phyloP scores from a whole-genome alignment of 164 flowering plant genomes.

The Dillenia turbinata region DNA sequence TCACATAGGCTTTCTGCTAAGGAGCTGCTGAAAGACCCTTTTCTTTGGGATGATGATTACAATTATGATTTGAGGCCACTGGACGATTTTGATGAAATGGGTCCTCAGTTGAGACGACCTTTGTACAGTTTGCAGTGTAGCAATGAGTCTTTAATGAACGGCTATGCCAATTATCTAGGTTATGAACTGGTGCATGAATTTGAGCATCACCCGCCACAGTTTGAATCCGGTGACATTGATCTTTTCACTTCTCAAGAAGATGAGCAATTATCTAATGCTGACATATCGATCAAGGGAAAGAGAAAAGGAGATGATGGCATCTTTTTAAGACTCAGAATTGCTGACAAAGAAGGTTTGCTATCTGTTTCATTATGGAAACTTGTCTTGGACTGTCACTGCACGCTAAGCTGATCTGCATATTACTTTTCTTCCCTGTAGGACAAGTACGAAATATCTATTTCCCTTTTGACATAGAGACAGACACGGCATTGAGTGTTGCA shows the following conservation, averaged over 20 bases:
- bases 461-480: constrained; percentile 74
- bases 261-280: constrained; percentile 48
- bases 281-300: constrained; percentile 67
- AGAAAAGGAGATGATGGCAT: constrained; percentile 64
- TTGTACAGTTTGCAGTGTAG: constrained; percentile 19
- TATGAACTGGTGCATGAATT: constrained; percentile 36
- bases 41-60: constrained; percentile 69
- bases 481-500: constrained; percentile 84
- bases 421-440: constrained; percentile 41
- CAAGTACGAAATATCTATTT: constrained; percentile 80
- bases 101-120: constrained; percentile 36
- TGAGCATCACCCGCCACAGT: constrained; percentile 30
- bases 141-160: constrained; percentile 28
- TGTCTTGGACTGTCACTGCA: not conserved
- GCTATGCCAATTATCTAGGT: constrained; percentile 24
- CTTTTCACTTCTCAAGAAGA: constrained; percentile 59
- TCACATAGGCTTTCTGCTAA: constrained; percentile 68
- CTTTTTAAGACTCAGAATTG: constrained; percentile 76
- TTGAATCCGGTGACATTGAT: constrained; percentile 45
- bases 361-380: not conserved
- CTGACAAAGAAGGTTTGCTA: constrained; percentile 71
- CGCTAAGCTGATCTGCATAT: not conserved
- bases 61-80: constrained; percentile 35
- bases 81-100: constrained; percentile 31
- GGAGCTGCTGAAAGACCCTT: constrained; percentile 86